These are phyloP conservation scores for Kodamaea ohmeri DNA, from an alignment of 1,139 yeast genomes.

Conservation along the genomic window DNA sequence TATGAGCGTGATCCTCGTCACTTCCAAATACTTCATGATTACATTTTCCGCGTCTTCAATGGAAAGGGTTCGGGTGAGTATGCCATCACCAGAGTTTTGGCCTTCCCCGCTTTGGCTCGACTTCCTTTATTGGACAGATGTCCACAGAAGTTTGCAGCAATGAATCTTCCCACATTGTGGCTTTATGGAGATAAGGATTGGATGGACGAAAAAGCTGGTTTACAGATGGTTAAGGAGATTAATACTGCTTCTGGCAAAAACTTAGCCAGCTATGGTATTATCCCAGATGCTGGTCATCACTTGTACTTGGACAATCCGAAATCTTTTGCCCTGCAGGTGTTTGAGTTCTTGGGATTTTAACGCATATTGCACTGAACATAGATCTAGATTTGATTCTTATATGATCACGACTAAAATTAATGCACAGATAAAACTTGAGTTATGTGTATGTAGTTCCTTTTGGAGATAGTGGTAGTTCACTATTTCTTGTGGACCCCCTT, in stretches of 20 bases:
- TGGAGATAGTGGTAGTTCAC: no score
- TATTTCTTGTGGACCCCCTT: no score
- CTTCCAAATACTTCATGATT: constrained; percentile 40
- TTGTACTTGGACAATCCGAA: constrained; percentile 35
- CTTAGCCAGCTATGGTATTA: constrained; percentile 33
- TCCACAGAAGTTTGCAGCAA: constrained; percentile 34
- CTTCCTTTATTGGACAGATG: constrained; percentile 46
- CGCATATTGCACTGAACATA: no score
- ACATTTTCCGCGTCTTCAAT: constrained; percentile 40
- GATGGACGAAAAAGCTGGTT: constrained; percentile 48
- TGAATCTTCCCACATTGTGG: constrained; percentile 46
- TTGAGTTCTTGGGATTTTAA: constrained; percentile 11
- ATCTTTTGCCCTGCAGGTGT: constrained; percentile 13
- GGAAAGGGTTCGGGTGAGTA: constrained; percentile 47
- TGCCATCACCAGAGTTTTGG: constrained; percentile 43
- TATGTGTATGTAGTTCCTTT: no score
- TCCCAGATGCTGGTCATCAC: constrained; percentile 45
- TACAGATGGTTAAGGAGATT: constrained; percentile 39
- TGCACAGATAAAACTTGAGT: no score
- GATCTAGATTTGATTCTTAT: no score
- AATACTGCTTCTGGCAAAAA: constrained; percentile 28
- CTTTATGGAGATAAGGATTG: constrained; percentile 48
- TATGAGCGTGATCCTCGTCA: constrained; percentile 30
- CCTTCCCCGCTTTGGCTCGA: constrained; percentile 39
- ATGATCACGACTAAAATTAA: no score